phyloP scores from a whole-genome alignment of 106 monocot species.

The Gastrodia elata region DNA sequence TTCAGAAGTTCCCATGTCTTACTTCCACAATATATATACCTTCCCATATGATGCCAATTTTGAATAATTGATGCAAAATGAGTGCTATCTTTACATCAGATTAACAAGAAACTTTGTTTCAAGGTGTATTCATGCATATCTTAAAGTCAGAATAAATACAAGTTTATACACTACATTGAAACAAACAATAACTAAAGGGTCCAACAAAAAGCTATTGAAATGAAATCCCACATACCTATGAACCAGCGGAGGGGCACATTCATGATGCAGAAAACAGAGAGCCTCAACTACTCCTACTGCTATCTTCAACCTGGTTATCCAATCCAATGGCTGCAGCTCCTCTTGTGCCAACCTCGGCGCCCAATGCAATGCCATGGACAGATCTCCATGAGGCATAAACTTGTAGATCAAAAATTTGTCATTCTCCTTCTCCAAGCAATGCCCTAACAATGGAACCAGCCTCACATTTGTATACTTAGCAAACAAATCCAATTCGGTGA shows the following conservation, averaged over 20 bases:
- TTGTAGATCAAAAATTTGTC: constrained; percentile 64
- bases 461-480: constrained; percentile 28
- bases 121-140: too few species aligned
- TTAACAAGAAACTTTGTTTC: too few species aligned
- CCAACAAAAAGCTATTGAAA: too few species aligned
- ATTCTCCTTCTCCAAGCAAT: constrained; percentile 54
- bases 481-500: constrained; percentile 47
- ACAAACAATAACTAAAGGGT: too few species aligned
- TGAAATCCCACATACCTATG: constrained; percentile 34
- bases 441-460: constrained; percentile 57
- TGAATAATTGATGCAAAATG: too few species aligned
- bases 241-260: constrained; percentile 42
- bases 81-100: too few species aligned
- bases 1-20: too few species aligned
- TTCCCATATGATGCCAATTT: too few species aligned
- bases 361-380: constrained; percentile 36
- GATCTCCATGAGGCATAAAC: constrained; percentile 43
- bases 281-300: constrained; percentile 49
- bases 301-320: constrained; percentile 66
- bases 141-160: too few species aligned
- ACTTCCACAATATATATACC: too few species aligned
- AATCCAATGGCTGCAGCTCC: constrained; percentile 41
- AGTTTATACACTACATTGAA: too few species aligned
- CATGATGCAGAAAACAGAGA: constrained; percentile 58
- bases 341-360: constrained; percentile 28